These are phyloP conservation scores for Ceratocystis lukuohia DNA, from an alignment of 2,329 filamentous ascomycete species.

Conservation along the genomic window DNA sequence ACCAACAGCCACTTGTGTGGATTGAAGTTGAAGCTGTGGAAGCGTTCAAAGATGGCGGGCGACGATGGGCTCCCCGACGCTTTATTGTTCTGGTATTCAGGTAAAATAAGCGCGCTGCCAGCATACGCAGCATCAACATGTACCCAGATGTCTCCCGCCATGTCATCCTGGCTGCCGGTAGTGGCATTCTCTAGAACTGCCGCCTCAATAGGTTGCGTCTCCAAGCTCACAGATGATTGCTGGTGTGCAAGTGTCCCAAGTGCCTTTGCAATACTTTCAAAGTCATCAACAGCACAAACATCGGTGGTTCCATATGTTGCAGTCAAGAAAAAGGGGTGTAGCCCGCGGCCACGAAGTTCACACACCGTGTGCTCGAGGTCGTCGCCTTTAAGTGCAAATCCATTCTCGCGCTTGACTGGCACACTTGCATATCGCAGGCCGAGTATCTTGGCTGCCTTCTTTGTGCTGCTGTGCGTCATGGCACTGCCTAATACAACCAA, in stretches of 20 bases:
- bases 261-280: conserved; percentile 49
- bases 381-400: conserved; percentile 56
- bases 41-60: conserved; percentile 39
- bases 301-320: conserved; percentile 75
- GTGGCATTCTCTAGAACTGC: conserved; percentile 16
- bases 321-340: conserved; percentile 79
- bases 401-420: conserved; percentile 45
- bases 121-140: conserved; percentile 92
- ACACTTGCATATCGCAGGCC: conserved; percentile 70
- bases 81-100: conserved; percentile 62
- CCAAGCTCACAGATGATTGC: neutral
- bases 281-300: conserved; percentile 77
- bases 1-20: conserved; percentile 96
- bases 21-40: conserved; percentile 89
- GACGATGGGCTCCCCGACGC: conserved; percentile 32
- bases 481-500: conserved; percentile 71
- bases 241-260: conserved; percentile 23
- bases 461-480: conserved; percentile 68
- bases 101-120: conserved; percentile 67
- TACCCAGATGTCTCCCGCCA: conserved; percentile 57
- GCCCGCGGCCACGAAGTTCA: conserved; percentile 50
- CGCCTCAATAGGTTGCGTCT: neutral
- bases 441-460: conserved; percentile 75
- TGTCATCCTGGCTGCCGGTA: conserved; percentile 22
- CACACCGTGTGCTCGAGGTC: conserved; percentile 49